A percentile compares a stretch with the other conserved stretches of the same genome.
phyloP scores from a whole-genome alignment of 768 basidiomycete genomes.

The Lentinus tigrinus region DNA sequence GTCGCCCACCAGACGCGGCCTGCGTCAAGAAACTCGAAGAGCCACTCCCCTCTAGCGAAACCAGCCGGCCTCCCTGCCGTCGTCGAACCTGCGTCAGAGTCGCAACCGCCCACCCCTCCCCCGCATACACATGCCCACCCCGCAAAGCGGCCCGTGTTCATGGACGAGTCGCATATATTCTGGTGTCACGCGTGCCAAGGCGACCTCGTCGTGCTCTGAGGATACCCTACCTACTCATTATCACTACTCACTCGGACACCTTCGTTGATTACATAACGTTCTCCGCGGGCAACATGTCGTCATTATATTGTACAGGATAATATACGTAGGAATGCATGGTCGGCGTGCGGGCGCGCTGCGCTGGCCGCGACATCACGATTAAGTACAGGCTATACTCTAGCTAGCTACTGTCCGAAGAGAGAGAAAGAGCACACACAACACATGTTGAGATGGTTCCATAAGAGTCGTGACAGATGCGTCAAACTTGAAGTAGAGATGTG shows the following conservation, averaged over 20 bases:
- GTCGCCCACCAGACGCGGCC: slow-evolving; percentile 41
- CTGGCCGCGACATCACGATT: not conserved
- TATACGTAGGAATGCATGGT: slow-evolving; percentile 10
- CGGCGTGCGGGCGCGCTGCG: slow-evolving; percentile 10
- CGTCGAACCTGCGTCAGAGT: slow-evolving; percentile 23
- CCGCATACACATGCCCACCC: slow-evolving; percentile 15
- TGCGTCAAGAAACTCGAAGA: slow-evolving; percentile 40
- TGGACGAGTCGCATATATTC: slow-evolving; percentile 87
- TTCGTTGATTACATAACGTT: not conserved
- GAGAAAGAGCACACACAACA: slow-evolving; percentile 2
- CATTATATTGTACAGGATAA: slow-evolving; percentile 17
- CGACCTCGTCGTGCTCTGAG: slow-evolving; percentile 74
- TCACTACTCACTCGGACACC: too few relatives aligned
- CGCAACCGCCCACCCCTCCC: slow-evolving; percentile 25
- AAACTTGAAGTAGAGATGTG: slow-evolving; percentile 6
- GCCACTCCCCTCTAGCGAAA: slow-evolving; percentile 42
- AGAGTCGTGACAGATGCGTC: slow-evolving; percentile 4
- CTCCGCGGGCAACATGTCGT: slow-evolving; percentile 9
- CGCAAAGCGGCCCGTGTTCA: slow-evolving; percentile 61
- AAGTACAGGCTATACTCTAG: slow-evolving; percentile 5
- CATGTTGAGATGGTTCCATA: not conserved
- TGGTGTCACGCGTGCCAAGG: slow-evolving; percentile 85
- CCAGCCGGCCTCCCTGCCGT: slow-evolving; percentile 29
- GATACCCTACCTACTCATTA: slow-evolving; percentile 5
- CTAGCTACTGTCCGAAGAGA: too few relatives aligned